A percentile compares a stretch with the other conserved stretches of the same genome.
Conservation (phyloP, 2,329 filamentous ascomycete genomes). For the Metarhizium album region DNA sequence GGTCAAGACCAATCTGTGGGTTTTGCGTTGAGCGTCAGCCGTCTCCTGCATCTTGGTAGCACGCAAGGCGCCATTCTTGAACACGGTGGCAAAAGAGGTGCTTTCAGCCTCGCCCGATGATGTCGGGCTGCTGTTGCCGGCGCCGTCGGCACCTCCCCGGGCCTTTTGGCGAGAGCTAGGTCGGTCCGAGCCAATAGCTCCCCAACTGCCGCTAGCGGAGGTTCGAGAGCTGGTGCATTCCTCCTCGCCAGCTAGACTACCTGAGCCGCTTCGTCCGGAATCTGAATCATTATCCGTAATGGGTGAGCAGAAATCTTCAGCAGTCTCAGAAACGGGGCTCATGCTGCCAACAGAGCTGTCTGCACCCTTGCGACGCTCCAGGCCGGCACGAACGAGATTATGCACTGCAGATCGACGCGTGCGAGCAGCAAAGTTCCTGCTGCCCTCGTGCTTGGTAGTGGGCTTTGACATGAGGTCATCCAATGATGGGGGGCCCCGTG, state of each 20-base stretch:
- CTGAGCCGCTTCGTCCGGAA: slow-evolving; percentile 60
- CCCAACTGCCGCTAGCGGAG: slow-evolving; percentile 59
- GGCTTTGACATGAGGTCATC: slow-evolving; percentile 87
- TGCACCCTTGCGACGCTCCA: slow-evolving; percentile 72
- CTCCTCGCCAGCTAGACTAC: slow-evolving; percentile 67
- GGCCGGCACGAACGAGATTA: slow-evolving; percentile 81
- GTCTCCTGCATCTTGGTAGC: slow-evolving; percentile 42
- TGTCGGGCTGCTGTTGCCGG: slow-evolving; percentile 41
- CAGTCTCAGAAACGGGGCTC: slow-evolving; percentile 79
- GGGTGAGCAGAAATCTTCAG: slow-evolving; percentile 55
- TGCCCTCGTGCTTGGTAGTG: slow-evolving; percentile 86
- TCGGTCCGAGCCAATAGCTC: slow-evolving; percentile 79
- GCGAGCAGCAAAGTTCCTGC: slow-evolving; percentile 92
- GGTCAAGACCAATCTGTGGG: slow-evolving; percentile 76
- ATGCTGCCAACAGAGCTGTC: slow-evolving; percentile 64
- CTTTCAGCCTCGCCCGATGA: slow-evolving; percentile 35
- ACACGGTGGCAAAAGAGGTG: slow-evolving; percentile 55
- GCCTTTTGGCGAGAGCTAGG: slow-evolving; percentile 60
- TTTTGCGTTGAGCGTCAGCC: slow-evolving; percentile 60
- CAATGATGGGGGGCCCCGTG: slow-evolving; percentile 79
- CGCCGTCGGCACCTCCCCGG: slow-evolving; percentile 52
- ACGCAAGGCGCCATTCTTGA: slow-evolving; percentile 47
- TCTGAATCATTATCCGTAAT: slow-evolving; percentile 66
- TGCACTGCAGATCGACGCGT: slow-evolving; percentile 86
- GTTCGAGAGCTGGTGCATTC: slow-evolving; percentile 64